These are phyloP conservation scores for Hypericum androsaemum DNA, from an alignment of 345 rosid genomes.

Conservation along the genomic window DNA sequence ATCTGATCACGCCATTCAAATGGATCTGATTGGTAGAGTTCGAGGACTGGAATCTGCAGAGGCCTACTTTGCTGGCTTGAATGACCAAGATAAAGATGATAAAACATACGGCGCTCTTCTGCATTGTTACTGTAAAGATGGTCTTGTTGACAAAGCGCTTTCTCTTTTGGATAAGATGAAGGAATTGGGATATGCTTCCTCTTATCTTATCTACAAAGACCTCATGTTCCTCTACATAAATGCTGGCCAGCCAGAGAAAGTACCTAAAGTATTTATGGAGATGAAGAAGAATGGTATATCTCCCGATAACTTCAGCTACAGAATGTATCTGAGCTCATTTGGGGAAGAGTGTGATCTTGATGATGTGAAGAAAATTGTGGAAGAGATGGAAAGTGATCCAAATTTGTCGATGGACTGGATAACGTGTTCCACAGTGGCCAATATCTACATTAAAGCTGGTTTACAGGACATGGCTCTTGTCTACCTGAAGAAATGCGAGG, in stretches of 20 bases:
- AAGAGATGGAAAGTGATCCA: conserved; percentile 27
- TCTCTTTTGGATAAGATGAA: conserved; percentile 31
- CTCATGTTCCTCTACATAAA: conserved; percentile 30
- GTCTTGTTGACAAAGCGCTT: conserved; percentile 32
- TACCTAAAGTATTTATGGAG: conserved; percentile 25
- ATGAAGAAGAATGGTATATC: conserved; percentile 33
- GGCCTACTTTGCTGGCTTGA: conserved; percentile 27
- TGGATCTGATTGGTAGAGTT: conserved; percentile 40
- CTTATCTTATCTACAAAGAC: conserved; percentile 23
- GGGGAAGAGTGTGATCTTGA: conserved; percentile 25
- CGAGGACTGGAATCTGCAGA: conserved; percentile 29
- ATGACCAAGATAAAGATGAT: conserved; percentile 20
- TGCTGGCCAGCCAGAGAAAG: conserved; percentile 27
- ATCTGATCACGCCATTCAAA: conserved; percentile 28
- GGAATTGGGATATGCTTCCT: conserved; percentile 25
- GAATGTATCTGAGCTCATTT: conserved; percentile 30
- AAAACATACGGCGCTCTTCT: conserved; percentile 39
- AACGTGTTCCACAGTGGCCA: conserved; percentile 27
- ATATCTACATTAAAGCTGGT: conserved; percentile 28
- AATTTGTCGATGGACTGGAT: conserved; percentile 33
- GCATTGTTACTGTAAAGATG: conserved; percentile 33
- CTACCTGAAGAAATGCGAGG: conserved; percentile 35
- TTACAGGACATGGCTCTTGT: conserved; percentile 21
- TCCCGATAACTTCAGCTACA: conserved; percentile 35
- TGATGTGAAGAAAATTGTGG: conserved; percentile 26